Conservation (phyloP, 306 rosid genomes). For the Glycyrrhiza uralensis region DNA sequence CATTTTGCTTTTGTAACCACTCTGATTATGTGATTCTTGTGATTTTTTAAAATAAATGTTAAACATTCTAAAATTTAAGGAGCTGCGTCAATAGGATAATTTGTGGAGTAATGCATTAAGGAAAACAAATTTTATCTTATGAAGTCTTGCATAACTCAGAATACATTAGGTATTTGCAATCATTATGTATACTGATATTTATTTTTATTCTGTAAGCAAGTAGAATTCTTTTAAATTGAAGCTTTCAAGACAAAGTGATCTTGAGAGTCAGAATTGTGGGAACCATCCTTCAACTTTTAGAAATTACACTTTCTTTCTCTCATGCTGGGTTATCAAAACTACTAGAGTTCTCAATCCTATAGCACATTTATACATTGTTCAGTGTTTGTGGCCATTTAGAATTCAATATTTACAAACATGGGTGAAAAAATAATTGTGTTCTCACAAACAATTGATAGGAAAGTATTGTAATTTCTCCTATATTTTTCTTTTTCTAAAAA, state of each 20-base stretch:
- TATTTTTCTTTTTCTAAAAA: background rate
- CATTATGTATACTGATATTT: background rate
- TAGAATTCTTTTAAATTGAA: background rate
- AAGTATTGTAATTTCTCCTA: background rate
- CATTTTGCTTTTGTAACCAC: constrained; percentile 13
- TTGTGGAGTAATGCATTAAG: background rate
- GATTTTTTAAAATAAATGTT: background rate
- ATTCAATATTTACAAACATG: background rate
- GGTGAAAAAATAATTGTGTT: background rate
- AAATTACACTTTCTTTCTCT: background rate
- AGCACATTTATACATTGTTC: background rate
- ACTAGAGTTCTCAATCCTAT: background rate
- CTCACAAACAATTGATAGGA: background rate
- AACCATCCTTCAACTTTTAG: background rate
- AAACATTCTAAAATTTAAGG: constrained; percentile 13
- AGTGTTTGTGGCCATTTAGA: background rate
- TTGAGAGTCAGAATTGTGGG: background rate
- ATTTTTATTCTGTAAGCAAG: background rate
- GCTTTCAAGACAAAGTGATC: background rate
- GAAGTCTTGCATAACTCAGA: background rate
- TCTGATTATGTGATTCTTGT: constrained; percentile 12
- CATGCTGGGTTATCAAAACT: background rate
- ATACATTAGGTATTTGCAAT: background rate
- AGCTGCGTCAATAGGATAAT: background rate
- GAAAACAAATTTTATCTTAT: background rate